These are phyloP conservation scores for Verticillium nonalfalfae DNA, from an alignment of 2,329 filamentous ascomycete species.

Conservation along the genomic window DNA sequence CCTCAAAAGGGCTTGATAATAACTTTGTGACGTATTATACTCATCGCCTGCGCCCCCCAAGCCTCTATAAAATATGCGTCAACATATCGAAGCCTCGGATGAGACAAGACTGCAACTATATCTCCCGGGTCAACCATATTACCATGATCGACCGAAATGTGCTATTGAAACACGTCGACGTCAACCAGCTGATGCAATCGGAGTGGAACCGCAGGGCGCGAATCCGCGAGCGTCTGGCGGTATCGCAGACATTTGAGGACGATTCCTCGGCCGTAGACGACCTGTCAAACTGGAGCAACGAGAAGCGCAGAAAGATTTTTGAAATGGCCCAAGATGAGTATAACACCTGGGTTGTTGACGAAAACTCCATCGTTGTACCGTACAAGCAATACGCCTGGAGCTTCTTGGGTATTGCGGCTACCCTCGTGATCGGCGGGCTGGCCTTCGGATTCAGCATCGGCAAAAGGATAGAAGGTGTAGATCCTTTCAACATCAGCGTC, in stretches of 20 bases:
- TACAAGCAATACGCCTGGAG: slow-evolving; percentile 1
- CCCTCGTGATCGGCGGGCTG: slow-evolving; percentile 17
- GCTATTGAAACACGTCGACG: too few species aligned
- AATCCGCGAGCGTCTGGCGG: too few species aligned
- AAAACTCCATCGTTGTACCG: not conserved
- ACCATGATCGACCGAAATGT: too few species aligned
- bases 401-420: not conserved
- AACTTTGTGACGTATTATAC: not conserved
- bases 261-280: not conserved
- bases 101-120: too few species aligned
- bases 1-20: not conserved
- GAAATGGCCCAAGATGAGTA: not conserved
- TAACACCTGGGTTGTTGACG: not conserved
- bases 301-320: not conserved
- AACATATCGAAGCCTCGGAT: too few species aligned
- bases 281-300: not conserved
- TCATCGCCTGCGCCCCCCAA: too few species aligned
- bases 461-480: slow-evolving; percentile 18
- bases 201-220: too few species aligned
- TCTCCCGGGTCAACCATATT: too few species aligned
- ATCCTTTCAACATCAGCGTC: slow-evolving; percentile 21
- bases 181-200: too few species aligned
- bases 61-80: not conserved
- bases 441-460: slow-evolving; percentile 17
- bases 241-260: too few species aligned